Evolutionary conservation across 2,329 filamentous ascomycete species (phyloP).

Genomic region (Aspergillus piperis): DNA sequence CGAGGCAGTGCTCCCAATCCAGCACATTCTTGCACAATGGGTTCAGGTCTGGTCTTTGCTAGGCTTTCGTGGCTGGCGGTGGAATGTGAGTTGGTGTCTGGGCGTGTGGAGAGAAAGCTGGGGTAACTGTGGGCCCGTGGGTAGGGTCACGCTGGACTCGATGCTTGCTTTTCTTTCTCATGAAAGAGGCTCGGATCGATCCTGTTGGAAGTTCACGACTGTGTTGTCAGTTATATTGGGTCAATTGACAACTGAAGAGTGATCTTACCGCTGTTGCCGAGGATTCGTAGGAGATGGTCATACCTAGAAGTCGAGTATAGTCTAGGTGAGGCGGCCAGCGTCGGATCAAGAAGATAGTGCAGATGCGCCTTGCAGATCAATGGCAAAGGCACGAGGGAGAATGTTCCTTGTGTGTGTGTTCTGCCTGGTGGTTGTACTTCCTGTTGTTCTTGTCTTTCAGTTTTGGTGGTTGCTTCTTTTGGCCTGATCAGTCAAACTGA

Average conservation of each 20-base stretch:
- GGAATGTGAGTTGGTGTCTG: neutral
- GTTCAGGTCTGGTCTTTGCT: neutral
- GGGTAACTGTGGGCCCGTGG: slow-evolving; percentile 3
- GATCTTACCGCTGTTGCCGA: neutral
- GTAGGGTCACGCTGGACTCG: neutral
- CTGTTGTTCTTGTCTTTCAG: neutral
- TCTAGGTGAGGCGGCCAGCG: neutral
- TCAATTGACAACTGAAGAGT: neutral
- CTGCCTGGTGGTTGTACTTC: too few species aligned
- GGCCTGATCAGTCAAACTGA: neutral
- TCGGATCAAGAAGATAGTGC: neutral
- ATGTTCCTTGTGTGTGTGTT: too few species aligned
- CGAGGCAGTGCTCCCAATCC: neutral
- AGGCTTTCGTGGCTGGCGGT: neutral
- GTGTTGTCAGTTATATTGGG: neutral
- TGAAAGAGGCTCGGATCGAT: too few species aligned
- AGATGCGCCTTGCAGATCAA: too few species aligned
- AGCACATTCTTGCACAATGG: neutral
- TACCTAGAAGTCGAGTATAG: neutral
- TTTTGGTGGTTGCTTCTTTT: neutral
- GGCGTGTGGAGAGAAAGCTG: neutral
- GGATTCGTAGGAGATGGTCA: neutral
- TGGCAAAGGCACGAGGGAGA: too few species aligned
- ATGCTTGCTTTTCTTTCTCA: too few species aligned
- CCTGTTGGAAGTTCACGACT: too few species aligned